These are phyloP conservation scores for Candida palmyrensis DNA, from an alignment of 805 yeast species.

Conservation along the genomic window DNA sequence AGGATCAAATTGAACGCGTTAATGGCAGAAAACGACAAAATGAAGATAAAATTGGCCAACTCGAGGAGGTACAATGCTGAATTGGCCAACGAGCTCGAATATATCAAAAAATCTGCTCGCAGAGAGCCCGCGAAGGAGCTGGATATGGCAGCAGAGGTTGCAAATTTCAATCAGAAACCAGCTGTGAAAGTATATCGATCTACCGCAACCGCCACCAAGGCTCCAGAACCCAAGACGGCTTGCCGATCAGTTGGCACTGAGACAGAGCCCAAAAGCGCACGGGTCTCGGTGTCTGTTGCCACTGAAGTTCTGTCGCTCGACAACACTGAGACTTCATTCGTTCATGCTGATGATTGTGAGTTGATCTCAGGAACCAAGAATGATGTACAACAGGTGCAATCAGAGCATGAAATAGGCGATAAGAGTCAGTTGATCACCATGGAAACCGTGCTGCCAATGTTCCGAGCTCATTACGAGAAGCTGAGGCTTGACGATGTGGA, in stretches of 20 bases:
- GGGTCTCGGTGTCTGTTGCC: too few relatives aligned
- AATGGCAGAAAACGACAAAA: conserved; percentile 10
- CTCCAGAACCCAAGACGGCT: too few relatives aligned
- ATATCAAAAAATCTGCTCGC: conserved; percentile 1
- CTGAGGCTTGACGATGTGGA: conserved; percentile 27
- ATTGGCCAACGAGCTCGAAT: conserved; percentile 14
- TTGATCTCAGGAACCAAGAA: not conserved
- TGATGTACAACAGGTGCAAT: conserved; percentile 1
- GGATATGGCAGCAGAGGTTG: not conserved
- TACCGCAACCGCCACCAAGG: too few relatives aligned
- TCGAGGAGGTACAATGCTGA: conserved; percentile 13
- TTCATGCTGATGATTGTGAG: not conserved
- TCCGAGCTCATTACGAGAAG: conserved; percentile 19
- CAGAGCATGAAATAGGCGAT: conserved; percentile 12
- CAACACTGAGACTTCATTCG: not conserved
- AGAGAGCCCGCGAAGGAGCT: not conserved
- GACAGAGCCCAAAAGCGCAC: too few relatives aligned
- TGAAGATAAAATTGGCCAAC: conserved; percentile 10
- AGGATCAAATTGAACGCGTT: conserved; percentile 2
- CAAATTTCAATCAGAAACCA: not conserved
- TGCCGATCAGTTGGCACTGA: too few relatives aligned
- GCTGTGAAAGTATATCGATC: too few relatives aligned
- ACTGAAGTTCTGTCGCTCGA: too few relatives aligned
- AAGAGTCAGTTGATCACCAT: conserved; percentile 9
- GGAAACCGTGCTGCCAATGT: conserved; percentile 14